Evolutionary conservation across 2,329 filamentous ascomycete genomes (phyloP).

Genomic region (Diaporthe sp.): DNA sequence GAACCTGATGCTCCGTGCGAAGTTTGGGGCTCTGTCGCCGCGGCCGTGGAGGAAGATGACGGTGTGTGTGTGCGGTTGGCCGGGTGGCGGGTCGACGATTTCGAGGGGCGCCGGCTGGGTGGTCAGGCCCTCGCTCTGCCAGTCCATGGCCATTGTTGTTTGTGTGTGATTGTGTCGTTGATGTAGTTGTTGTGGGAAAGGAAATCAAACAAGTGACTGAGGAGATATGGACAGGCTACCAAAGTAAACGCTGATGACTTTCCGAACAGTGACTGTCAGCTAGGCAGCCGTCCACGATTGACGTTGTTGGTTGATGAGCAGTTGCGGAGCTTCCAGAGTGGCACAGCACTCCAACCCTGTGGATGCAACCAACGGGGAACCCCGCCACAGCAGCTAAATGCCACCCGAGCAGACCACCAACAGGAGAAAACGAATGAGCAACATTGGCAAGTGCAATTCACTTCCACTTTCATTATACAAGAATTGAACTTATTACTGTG

Average conservation of each 20-base stretch:
- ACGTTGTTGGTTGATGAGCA: neutral
- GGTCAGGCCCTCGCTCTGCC: slow-evolving; percentile 20
- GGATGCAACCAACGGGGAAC: neutral
- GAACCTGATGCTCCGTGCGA: slow-evolving; percentile 49
- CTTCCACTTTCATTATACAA: no score
- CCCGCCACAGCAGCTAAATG: neutral
- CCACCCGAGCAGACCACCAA: no score
- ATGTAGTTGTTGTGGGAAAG: no score
- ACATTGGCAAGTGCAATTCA: neutral
- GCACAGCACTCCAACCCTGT: neutral
- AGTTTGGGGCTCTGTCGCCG: slow-evolving; percentile 55
- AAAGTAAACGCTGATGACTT: no score
- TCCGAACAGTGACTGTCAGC: neutral
- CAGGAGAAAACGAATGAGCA: no score
- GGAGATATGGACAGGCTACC: no score
- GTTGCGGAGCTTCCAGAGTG: neutral
- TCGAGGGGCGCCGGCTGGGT: slow-evolving; percentile 4
- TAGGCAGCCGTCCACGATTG: neutral
- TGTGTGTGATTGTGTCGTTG: no score
- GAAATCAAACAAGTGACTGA: neutral
- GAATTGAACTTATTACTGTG: no score
- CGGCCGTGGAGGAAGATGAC: slow-evolving; percentile 62
- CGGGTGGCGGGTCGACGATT: slow-evolving; percentile 38
- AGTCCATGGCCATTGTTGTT: slow-evolving; percentile 34
- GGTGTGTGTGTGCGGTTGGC: slow-evolving; percentile 55